Evolutionary conservation across 345 rosid species (phyloP).

Genomic region (Combretum micranthum): DNA sequence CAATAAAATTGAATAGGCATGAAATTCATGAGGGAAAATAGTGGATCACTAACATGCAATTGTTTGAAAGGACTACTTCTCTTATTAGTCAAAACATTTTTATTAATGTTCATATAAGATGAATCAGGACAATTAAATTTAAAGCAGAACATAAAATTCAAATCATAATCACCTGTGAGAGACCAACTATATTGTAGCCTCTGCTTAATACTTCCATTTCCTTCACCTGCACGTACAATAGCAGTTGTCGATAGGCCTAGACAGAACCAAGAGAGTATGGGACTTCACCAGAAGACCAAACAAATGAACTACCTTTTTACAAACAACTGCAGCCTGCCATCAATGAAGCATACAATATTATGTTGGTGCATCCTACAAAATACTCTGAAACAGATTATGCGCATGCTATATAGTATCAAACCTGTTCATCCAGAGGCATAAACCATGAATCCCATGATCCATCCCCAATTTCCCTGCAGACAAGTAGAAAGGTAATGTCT

Average conservation of each 20-base stretch:
- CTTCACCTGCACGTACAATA: constrained; percentile 43
- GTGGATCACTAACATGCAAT: no score
- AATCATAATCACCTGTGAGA: constrained; percentile 59
- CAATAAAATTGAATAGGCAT: no score
- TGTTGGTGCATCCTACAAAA: not conserved
- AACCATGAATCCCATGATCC: constrained; percentile 89
- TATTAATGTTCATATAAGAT: no score
- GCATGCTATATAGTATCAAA: constrained; percentile 8
- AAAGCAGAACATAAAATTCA: not conserved
- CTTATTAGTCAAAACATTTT: no score
- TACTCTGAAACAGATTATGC: constrained; percentile 1
- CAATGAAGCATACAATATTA: constrained; percentile 7
- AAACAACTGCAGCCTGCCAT: constrained; percentile 48
- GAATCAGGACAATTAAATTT: not conserved
- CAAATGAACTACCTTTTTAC: constrained; percentile 52
- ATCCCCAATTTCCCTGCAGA: constrained; percentile 74
- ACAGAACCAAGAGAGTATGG: constrained; percentile 3
- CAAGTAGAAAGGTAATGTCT: constrained; percentile 8
- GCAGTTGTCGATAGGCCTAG: constrained; percentile 4
- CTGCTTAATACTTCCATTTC: constrained; percentile 62
- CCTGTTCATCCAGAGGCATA: constrained; percentile 76
- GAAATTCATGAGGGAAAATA: no score
- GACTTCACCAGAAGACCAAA: constrained; percentile 10
- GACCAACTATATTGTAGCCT: constrained; percentile 87
- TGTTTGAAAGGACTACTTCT: no score